These are phyloP conservation scores for Alopecurus myosuroides DNA, from an alignment of 176 grass and related monocot species.

Conservation along the genomic window DNA sequence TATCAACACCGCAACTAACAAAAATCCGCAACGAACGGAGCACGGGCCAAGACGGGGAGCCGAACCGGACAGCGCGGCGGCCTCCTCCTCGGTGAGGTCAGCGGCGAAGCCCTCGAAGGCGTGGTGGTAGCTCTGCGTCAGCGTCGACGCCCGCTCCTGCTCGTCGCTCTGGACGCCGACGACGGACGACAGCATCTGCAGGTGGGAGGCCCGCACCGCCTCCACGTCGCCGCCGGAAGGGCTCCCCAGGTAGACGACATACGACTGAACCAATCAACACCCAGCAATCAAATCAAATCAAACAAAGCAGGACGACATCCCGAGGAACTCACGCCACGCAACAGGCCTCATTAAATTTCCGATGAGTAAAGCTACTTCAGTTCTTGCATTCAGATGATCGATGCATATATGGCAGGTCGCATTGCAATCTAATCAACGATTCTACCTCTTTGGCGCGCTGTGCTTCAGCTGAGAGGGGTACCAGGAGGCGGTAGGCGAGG, in stretches of 20 bases:
- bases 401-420: background rate
- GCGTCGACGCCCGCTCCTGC: constrained; percentile 40
- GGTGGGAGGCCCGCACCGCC: constrained; percentile 43
- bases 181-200: constrained; percentile 83
- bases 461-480: constrained; percentile 38
- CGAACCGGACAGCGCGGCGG: constrained; percentile 64
- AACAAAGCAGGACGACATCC: background rate
- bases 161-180: constrained; percentile 47
- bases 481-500: constrained; percentile 49
- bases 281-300: background rate
- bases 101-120: constrained; percentile 82
- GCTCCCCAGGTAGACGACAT: constrained; percentile 88
- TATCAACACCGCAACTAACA: background rate
- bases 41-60: background rate
- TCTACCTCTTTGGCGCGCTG: constrained; percentile 47
- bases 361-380: background rate
- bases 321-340: background rate
- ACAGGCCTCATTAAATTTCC: background rate
- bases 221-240: constrained; percentile 22
- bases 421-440: background rate
- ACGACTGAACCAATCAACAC: constrained; percentile 44
- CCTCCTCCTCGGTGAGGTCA: constrained; percentile 77
- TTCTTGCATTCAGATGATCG: background rate
- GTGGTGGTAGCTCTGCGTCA: constrained; percentile 90
- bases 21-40: background rate